Conservation (phyloP, 176 grass and related monocot genomes). For the Cymbopogon citratus region DNA sequence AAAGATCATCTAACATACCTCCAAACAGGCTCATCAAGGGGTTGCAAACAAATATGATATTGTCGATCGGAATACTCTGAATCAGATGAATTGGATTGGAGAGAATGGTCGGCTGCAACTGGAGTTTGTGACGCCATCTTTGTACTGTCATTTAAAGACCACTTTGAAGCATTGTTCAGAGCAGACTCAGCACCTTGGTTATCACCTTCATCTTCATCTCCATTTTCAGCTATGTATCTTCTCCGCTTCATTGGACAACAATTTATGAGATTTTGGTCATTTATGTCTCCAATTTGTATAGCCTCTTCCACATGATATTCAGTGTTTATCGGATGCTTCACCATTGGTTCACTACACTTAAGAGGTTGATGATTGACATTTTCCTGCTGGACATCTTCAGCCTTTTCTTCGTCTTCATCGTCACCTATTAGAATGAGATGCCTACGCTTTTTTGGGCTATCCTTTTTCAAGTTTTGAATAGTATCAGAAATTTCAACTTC, state of each 20-base stretch:
- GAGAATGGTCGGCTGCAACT: not conserved
- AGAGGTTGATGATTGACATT: not conserved
- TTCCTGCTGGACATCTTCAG: not conserved
- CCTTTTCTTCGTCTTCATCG: slow-evolving; percentile 11
- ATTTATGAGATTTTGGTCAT: not conserved
- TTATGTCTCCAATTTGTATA: slow-evolving; percentile 1
- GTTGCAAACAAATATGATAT: not conserved
- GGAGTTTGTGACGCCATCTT: not conserved
- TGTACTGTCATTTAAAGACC: not conserved
- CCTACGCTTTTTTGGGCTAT: slow-evolving; percentile 1
- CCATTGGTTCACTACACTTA: slow-evolving; percentile 14
- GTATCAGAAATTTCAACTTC: not conserved
- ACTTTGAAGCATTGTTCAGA: not conserved
- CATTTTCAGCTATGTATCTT: slow-evolving; percentile 17
- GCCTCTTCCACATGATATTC: not conserved
- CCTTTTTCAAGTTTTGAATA: not conserved
- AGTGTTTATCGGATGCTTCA: not conserved
- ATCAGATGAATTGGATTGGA: not conserved
- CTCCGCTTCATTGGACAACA: slow-evolving; percentile 19
- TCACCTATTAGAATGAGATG: not conserved
- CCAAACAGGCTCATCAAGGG: slow-evolving; percentile 37
- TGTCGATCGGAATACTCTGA: slow-evolving; percentile 5
- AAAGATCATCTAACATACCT: slow-evolving; percentile 20
- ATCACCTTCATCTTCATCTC: slow-evolving; percentile 23
- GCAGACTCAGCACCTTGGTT: not conserved